Evolutionary conservation across 257 asterid genomes (phyloP), one percentile per base, ranked within the genome.

Genomic region (Leonotis leonurus): DNA sequence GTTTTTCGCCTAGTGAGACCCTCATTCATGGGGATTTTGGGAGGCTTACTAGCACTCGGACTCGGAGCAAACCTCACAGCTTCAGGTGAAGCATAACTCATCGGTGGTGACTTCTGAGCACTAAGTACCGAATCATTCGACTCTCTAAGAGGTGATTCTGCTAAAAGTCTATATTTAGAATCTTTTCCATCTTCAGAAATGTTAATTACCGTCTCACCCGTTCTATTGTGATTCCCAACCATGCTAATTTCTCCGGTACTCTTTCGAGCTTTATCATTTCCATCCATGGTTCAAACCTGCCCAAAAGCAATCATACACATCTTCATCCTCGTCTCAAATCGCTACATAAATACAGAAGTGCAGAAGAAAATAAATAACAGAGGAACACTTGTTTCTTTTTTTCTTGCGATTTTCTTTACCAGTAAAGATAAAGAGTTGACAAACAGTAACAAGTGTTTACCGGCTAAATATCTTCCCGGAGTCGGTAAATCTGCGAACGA

Each of bases 21-120:
- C 16, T 76, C 78, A 21, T 41, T 40, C 35, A 64, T 56, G 49
- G 99, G 97, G 71, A 72, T 37, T 76, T 70, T 89, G 41, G 96
- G 96, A 62, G 95, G 99, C 83, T 59, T 89, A 55, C 67, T 78
- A 51, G 88, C 71, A 70, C 83, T 89, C 16, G n/a, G n/a, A n/a
- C n/a, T n/a, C n/a, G 82, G 81, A 75, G 77, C 43, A 48, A 67
- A 49, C 36, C 75, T 65, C 29, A 24, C 73, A 57, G 70, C 66
- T 62, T 89, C 97, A 63, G 92, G 83, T 14, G 97, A 82, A 69
- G 87, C 46, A 49, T 56, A 74, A 62, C 71, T 67, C 46, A 70
- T 60, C 3, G 74, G 73, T 11, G 66, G 73, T 7, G 78, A 46
- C 36, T 64, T 81, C 44, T 70, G 89, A 39, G 77, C 61, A 70